A percentile compares a stretch with the other conserved stretches of the same genome.
These are phyloP conservation scores for Aquilaria sinensis DNA, from an alignment of 345 rosid species.

Conservation along the genomic window DNA sequence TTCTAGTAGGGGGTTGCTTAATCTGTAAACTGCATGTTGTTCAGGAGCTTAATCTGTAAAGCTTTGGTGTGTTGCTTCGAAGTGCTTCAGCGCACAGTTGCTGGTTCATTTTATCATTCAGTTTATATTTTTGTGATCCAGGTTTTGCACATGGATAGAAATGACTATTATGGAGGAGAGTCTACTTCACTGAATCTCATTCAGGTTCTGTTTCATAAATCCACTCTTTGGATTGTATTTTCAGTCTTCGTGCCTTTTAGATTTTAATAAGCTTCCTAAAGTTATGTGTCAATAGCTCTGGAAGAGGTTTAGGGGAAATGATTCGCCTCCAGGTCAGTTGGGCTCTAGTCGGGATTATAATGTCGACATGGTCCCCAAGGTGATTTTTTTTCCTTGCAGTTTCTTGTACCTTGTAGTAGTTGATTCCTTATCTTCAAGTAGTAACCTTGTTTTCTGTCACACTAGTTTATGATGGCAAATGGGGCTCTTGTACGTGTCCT, in stretches of 20 bases:
- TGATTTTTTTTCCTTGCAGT: conserved; percentile 11
- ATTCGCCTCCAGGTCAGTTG: conserved; percentile 75
- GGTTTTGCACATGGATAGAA: conserved; percentile 94
- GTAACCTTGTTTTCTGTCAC: conserved; percentile 7
- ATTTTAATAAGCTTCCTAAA: conserved; percentile 1
- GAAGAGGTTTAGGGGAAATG: conserved; percentile 79
- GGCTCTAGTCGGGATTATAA: conserved; percentile 89
- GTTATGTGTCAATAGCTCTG: conserved; percentile 50
- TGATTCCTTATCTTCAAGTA: not conserved
- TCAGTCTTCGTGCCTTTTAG: not conserved
- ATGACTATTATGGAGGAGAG: conserved; percentile 90
- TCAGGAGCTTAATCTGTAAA: too few species aligned
- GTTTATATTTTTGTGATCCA: conserved; percentile 15
- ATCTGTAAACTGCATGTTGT: too few species aligned
- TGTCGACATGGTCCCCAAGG: conserved; percentile 95
- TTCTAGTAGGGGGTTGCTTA: too few species aligned
- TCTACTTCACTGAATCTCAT: conserved; percentile 81
- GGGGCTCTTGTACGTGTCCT: conserved; percentile 93
- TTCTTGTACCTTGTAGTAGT: not conserved
- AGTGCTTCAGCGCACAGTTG: too few species aligned
- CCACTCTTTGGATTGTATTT: not conserved
- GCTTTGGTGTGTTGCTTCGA: too few species aligned
- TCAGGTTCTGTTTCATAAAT: conserved; percentile 39
- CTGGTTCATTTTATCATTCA: not conserved
- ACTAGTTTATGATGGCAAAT: conserved; percentile 92